Percentiles rank a stretch among this genome's conserved stretches.
phyloP scores from a whole-genome alignment of 352 stramenopile genomes.

The Aphanomyces stellatus region DNA sequence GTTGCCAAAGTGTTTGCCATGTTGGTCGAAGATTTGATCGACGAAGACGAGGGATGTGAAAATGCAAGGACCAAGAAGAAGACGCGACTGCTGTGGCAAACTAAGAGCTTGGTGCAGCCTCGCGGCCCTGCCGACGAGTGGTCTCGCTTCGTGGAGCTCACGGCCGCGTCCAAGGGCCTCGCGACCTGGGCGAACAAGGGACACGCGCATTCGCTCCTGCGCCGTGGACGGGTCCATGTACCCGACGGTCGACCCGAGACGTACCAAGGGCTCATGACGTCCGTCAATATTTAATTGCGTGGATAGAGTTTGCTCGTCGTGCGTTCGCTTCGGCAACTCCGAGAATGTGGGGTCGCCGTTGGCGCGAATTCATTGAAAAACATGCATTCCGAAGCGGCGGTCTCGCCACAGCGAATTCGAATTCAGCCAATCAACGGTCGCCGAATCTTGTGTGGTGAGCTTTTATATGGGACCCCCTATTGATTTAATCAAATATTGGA shows the following conservation, averaged over 20 bases:
- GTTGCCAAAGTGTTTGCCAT: conserved; percentile 16
- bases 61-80: too few species aligned
- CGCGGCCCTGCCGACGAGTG: conserved; percentile 4
- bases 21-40: not conserved
- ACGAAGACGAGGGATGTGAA: not conserved
- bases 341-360: too few species aligned
- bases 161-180: not conserved
- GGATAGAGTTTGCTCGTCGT: too few species aligned
- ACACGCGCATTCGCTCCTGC: not conserved
- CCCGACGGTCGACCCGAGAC: not conserved
- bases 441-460: too few species aligned
- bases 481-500: too few species aligned
- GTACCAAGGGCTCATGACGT: conserved; percentile 2
- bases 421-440: too few species aligned
- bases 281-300: too few species aligned
- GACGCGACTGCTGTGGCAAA: conserved; percentile 10
- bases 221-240: not conserved
- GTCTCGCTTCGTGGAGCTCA: not conserved
- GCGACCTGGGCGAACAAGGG: conserved; percentile 8
- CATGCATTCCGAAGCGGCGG: too few species aligned
- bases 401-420: too few species aligned
- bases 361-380: too few species aligned
- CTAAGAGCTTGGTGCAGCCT: conserved; percentile 7
- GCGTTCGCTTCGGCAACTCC: too few species aligned
- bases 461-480: too few species aligned